Evolutionary conservation across 306 rosid genomes (phyloP).

Genomic region (Biancaea sappan): DNA sequence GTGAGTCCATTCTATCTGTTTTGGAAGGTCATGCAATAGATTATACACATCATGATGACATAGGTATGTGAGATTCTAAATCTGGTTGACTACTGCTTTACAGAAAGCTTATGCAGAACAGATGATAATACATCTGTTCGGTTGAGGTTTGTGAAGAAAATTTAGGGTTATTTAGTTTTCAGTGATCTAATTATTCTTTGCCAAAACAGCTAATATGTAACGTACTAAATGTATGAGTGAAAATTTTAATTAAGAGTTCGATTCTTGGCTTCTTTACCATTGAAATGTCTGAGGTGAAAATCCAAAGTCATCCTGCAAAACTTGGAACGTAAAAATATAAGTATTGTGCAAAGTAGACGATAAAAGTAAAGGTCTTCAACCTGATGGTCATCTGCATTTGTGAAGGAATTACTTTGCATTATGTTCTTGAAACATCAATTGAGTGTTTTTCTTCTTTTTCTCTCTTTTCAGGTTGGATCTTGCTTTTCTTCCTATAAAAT

Average conservation of each 20-base stretch:
- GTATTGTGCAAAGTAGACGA: not conserved
- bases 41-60: constrained; percentile 3
- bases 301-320: not conserved
- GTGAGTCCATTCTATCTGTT: constrained; percentile 40
- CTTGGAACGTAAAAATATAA: not conserved
- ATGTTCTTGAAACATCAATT: not conserved
- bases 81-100: constrained; percentile 20
- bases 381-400: constrained; percentile 20
- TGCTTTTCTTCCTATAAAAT: constrained; percentile 62
- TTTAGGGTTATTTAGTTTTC: not conserved
- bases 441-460: constrained; percentile 14
- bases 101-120: not conserved
- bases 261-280: not conserved
- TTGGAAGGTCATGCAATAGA: constrained; percentile 5
- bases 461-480: constrained; percentile 64
- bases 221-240: not conserved
- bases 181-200: not conserved
- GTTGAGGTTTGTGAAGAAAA: not conserved
- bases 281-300: not conserved
- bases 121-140: not conserved
- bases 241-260: not conserved
- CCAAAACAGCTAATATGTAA: not conserved
- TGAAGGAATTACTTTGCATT: constrained; percentile 6
- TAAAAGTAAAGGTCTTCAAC: not conserved
- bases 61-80: constrained; percentile 19